These are phyloP conservation scores for Pulicaria dysenterica DNA, from an alignment of 129 eudicot species.

Conservation along the genomic window DNA sequence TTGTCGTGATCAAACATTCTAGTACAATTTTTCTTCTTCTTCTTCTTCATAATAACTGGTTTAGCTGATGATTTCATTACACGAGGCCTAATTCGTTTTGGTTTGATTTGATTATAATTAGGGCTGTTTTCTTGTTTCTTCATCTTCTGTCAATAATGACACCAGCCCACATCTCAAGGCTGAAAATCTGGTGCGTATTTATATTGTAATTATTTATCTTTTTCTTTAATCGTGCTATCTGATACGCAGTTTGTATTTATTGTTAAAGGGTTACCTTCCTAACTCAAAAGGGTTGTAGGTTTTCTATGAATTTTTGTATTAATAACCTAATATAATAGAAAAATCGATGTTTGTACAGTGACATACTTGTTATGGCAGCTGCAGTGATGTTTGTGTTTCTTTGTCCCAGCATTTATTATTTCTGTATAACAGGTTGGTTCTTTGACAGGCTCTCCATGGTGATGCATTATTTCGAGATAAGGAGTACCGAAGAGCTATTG, in stretches of 20 bases:
- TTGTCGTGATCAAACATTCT: not conserved
- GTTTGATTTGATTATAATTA: slow-evolving; percentile 16
- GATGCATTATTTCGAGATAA: slow-evolving; percentile 86
- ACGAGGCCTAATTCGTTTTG: slow-evolving; percentile 2
- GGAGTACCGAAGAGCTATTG: slow-evolving; percentile 81
- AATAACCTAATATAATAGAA: not conserved
- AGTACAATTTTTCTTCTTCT: not conserved
- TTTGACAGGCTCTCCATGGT: slow-evolving; percentile 71
- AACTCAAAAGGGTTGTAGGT: not conserved
- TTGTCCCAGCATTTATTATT: slow-evolving; percentile 11
- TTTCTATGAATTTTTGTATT: not conserved
- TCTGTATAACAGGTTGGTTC: not conserved
- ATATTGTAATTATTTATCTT: not conserved
- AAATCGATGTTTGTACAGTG: not conserved
- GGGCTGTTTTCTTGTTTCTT: slow-evolving; percentile 88
- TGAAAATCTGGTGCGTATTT: slow-evolving; percentile 71
- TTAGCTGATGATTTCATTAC: slow-evolving; percentile 3
- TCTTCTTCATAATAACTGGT: not conserved
- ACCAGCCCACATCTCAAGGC: slow-evolving; percentile 78
- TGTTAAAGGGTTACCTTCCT: not conserved
- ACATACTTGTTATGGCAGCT: not conserved
- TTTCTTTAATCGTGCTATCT: not conserved
- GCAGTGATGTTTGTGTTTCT: not conserved
- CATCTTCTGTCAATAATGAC: slow-evolving; percentile 66
- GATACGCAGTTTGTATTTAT: slow-evolving; percentile 16